Conservation (phyloP, 129 eudicot species). For the Oenanthe sinensis region DNA sequence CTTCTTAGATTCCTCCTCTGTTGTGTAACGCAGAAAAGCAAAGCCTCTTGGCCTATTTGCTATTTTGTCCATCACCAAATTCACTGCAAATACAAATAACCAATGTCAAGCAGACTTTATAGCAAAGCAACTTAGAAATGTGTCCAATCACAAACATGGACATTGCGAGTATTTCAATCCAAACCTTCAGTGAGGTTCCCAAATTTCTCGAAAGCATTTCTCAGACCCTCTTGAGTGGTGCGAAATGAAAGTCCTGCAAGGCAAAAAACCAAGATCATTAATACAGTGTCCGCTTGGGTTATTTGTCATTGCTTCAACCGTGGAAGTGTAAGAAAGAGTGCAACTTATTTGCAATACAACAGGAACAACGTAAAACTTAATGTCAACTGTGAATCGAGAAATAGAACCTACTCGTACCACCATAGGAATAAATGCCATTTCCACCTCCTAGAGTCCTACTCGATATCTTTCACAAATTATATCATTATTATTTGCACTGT, state of each 20-base stretch:
- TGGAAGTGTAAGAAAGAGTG: not conserved
- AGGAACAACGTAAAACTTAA: too few relatives aligned
- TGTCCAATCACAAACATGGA: conserved; percentile 4
- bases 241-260: conserved; percentile 85
- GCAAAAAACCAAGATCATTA: conserved; percentile 8
- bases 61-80: conserved; percentile 87
- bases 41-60: conserved; percentile 94
- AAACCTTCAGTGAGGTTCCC: conserved; percentile 83
- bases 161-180: conserved; percentile 3
- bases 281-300: not conserved
- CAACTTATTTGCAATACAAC: not conserved
- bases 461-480: too few relatives aligned
- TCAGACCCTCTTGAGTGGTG: conserved; percentile 73
- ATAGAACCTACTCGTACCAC: too few relatives aligned
- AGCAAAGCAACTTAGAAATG: not conserved
- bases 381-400: too few relatives aligned
- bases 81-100: conserved; percentile 41
- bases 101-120: not conserved
- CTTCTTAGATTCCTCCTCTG: conserved; percentile 75
- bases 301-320: not conserved
- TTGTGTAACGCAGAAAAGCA: conserved; percentile 77
- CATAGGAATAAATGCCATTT: too few relatives aligned
- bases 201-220: conserved; percentile 71
- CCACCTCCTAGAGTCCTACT: too few relatives aligned
- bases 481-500: too few relatives aligned